A percentile compares a stretch with the other conserved stretches of the same genome.
phyloP scores from a whole-genome alignment of 176 grass and related monocot genomes.

The Avena sativa region DNA sequence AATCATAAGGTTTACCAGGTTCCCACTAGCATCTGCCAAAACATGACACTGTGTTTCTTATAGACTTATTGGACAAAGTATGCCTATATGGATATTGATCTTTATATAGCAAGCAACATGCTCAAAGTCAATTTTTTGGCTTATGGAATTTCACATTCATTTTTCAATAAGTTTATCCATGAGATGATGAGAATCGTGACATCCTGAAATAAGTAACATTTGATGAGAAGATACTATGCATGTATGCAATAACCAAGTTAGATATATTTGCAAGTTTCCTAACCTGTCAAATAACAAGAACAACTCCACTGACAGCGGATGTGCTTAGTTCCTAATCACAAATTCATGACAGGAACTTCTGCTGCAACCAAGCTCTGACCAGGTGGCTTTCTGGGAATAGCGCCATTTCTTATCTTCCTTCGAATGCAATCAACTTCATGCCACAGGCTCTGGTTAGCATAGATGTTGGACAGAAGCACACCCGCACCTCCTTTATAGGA shows the following conservation, averaged over 20 bases:
- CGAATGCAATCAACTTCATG: constrained; percentile 64
- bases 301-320: not conserved
- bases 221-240: no score
- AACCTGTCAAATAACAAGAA: constrained; percentile 25
- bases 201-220: constrained; percentile 21
- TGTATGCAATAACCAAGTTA: not conserved
- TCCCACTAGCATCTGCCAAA: not conserved
- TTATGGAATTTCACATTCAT: not conserved
- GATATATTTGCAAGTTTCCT: constrained; percentile 29
- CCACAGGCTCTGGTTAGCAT: constrained; percentile 65
- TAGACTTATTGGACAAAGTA: not conserved
- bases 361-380: constrained; percentile 58
- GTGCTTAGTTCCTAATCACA: constrained; percentile 9
- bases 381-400: constrained; percentile 53
- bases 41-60: not conserved
- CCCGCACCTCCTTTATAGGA: constrained; percentile 56
- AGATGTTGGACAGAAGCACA: constrained; percentile 76
- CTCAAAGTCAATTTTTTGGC: constrained; percentile 11
- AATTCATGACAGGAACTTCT: constrained; percentile 39
- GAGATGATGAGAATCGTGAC: not conserved
- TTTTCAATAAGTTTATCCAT: constrained; percentile 14
- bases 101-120: not conserved
- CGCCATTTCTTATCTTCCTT: constrained; percentile 47
- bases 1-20: not conserved
- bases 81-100: not conserved